Base-by-base conservation (phyloP, 371 early-diverging fungal genomes). In the Mycotypha africana region DNA sequence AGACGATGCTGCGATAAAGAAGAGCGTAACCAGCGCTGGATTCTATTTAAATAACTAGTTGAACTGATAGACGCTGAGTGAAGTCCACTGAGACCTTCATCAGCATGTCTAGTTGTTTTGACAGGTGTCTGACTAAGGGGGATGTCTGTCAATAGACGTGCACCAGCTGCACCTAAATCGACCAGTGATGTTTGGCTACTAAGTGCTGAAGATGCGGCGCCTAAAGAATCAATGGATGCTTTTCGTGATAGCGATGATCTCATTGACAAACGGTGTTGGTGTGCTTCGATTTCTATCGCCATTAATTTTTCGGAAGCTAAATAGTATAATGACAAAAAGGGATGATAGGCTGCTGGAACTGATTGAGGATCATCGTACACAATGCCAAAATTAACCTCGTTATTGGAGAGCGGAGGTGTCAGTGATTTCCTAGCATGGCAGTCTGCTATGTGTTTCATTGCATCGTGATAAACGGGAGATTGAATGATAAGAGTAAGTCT, bases 281-380 rank as follows among this genome's bases (percentile, higher is more conserved):
- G 45, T 4, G 49, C 48, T 53, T 56, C 56, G 17, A 46, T 49
- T 42, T 58, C 58, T 34, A 78, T 72, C 12, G 86, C 70, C 16
- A 75, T 74, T 21, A 82, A 66, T 38, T 84, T 81, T 64, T 94
- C 95, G 31, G 70, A 60, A 5, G 91, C 89, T 21, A 94, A 68
- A 45, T 88, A 81, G 44, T 94, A 94, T 16, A 94, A 79, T 40
- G 89, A 89, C n/a, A 89, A 62, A 26, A 88, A 60, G 3, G 92
- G 91, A 52, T 81, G 78, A 53, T 78, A 72, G 0, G 69, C 73
- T 24, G 66, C 68, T 10, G 73, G 73, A 0, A 72, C 55, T 12
- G 69, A 61, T 37, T 68, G 67, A 10, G 73, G 73, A 30, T 68
- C 73, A 40, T 69, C 51, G 21, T 66, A 64, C 2, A 57, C 25